phyloP scores from a whole-genome alignment of 805 yeast species.

The Metschnikowia borealis region DNA sequence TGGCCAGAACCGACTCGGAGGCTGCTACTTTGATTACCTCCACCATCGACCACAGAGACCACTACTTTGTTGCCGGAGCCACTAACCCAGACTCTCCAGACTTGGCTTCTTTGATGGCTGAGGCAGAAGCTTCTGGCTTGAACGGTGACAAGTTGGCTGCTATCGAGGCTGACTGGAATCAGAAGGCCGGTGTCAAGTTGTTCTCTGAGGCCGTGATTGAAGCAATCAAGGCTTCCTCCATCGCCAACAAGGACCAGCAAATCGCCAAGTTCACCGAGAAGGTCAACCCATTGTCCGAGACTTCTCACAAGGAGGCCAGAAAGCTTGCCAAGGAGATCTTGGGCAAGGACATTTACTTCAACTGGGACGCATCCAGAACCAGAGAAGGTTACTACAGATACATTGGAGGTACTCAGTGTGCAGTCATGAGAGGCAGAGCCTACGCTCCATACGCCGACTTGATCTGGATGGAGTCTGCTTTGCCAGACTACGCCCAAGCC shows the following conservation, averaged over 20 bases:
- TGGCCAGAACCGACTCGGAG: conserved; percentile 96
- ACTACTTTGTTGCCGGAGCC: conserved; percentile 84
- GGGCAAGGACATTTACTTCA: conserved; percentile 80
- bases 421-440: conserved; percentile 93
- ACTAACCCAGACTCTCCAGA: conserved; percentile 80
- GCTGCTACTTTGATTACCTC: conserved; percentile 95
- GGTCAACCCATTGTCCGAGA: conserved; percentile 71
- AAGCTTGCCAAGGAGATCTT: conserved; percentile 67
- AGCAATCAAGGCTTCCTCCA: conserved; percentile 60
- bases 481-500: conserved; percentile 92
- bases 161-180: conserved; percentile 79
- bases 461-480: conserved; percentile 97
- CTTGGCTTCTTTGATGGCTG: conserved; percentile 71
- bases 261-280: conserved; percentile 60
- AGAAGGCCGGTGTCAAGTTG: conserved; percentile 77
- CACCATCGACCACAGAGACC: conserved; percentile 92
- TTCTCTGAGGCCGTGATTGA: conserved; percentile 91
- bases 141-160: conserved; percentile 66
- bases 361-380: conserved; percentile 94
- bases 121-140: conserved; percentile 74
- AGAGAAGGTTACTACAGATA: conserved; percentile 97
- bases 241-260: conserved; percentile 57
- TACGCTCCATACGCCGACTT: conserved; percentile 92
- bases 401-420: conserved; percentile 95
- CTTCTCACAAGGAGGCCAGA: conserved; percentile 78